A percentile compares a stretch with the other conserved stretches of the same genome.
These are phyloP conservation scores for Malassezia arunalokei DNA, from an alignment of 1,284 basidiomycete species.

Conservation along the genomic window DNA sequence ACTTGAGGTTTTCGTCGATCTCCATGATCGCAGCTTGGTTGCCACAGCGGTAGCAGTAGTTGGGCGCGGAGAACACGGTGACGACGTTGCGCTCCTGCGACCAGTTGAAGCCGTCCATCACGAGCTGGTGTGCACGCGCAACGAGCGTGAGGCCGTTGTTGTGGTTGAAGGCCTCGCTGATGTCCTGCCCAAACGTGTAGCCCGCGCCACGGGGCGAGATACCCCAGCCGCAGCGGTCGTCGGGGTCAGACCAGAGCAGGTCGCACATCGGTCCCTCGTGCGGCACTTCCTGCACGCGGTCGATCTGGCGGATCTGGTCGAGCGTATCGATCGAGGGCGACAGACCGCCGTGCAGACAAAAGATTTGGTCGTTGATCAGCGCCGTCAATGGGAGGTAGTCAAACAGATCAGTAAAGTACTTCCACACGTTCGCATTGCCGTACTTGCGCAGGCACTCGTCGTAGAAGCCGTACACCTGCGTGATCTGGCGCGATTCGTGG, in stretches of 20 bases:
- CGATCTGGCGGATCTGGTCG: conserved; percentile 95
- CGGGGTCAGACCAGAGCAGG: conserved; percentile 95
- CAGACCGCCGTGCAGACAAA: conserved; percentile 95
- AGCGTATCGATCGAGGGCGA: conserved; percentile 98
- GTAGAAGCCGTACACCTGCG: conserved; percentile 98
- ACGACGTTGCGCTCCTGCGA: conserved; percentile 99
- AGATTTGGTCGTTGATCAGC: conserved; percentile 96
- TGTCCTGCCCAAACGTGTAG: conserved; percentile 98
- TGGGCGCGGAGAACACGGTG: conserved; percentile 93
- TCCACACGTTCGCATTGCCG: conserved; percentile 98
- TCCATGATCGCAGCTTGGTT: conserved; percentile 99
- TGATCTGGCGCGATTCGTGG: conserved; percentile 98
- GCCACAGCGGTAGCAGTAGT: conserved; percentile 85
- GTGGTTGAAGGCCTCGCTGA: conserved; percentile 94
- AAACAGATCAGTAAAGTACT: conserved; percentile 97
- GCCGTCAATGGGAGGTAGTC: conserved; percentile 95
- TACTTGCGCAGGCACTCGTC: conserved; percentile 99
- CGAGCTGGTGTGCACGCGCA: conserved; percentile 52
- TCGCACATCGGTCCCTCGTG: conserved; percentile 99
- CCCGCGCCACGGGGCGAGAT: conserved; percentile 97
- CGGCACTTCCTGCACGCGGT: conserved; percentile 95
- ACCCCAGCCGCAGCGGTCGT: conserved; percentile 98
- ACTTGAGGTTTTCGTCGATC: conserved; percentile 95
- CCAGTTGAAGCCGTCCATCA: conserved; percentile 98
- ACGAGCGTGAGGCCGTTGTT: conserved; percentile 97